These are phyloP conservation scores for Abelmoschus esculentus DNA, from an alignment of 345 rosid species.

Conservation along the genomic window DNA sequence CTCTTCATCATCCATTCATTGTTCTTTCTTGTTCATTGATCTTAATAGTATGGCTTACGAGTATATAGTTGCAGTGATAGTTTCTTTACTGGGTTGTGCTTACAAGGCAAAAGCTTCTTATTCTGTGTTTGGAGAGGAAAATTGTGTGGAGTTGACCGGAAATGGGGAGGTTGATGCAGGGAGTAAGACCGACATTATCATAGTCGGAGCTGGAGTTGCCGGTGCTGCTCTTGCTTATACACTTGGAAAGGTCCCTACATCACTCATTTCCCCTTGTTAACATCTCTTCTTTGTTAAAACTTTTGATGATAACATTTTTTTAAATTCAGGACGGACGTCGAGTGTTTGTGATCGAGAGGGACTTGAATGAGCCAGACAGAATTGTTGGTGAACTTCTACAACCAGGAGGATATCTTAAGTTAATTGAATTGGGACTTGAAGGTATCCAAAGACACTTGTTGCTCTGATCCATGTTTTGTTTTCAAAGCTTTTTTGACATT, in stretches of 20 bases:
- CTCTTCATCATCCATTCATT: neutral
- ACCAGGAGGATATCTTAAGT: conserved; percentile 58
- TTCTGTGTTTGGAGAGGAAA: neutral
- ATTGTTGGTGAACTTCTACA: conserved; percentile 57
- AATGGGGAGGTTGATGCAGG: neutral
- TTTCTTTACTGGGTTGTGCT: neutral
- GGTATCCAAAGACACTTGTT: conserved; percentile 22
- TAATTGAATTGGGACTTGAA: conserved; percentile 46
- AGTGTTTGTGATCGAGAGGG: conserved; percentile 56
- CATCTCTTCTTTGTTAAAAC: neutral
- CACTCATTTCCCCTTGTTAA: conserved; percentile 1
- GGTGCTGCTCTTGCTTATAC: conserved; percentile 59
- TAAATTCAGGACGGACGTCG: conserved; percentile 42
- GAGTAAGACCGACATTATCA: conserved; percentile 22
- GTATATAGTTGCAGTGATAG: neutral
- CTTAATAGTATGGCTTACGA: neutral
- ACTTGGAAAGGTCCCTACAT: conserved; percentile 33
- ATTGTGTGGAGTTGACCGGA: neutral
- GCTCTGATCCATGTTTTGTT: neutral
- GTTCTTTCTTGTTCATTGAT: neutral
- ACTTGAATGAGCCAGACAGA: conserved; percentile 44
- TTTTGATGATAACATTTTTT: neutral
- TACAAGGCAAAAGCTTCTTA: neutral
- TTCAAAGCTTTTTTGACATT: neutral
- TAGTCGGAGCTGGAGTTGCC: conserved; percentile 44